Percentiles rank a stretch among this genome's conserved stretches.
Evolutionary conservation across 148 eudicot species (phyloP).

Genomic region (Salicornia ramosissima): DNA sequence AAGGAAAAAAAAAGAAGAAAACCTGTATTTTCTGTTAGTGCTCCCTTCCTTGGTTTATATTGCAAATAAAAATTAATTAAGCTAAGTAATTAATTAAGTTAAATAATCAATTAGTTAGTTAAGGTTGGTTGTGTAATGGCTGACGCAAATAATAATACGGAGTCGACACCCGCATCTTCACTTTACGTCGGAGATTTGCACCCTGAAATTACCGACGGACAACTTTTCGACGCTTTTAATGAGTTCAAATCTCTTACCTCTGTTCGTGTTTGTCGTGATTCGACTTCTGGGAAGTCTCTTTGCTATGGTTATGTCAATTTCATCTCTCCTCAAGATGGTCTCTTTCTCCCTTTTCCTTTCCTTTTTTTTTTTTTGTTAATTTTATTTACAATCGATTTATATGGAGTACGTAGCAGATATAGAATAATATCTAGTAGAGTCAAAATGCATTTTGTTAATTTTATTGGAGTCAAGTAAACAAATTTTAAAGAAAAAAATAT

Average conservation of each 20-base stretch:
- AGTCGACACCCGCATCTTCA: conserved; percentile 23
- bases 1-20: too few species aligned
- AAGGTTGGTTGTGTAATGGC: not conserved
- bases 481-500: too few species aligned
- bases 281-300: conserved; percentile 56
- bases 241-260: conserved; percentile 53
- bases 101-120: too few species aligned
- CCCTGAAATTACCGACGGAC: conserved; percentile 42
- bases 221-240: conserved; percentile 51
- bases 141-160: too few species aligned
- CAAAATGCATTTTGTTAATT: too few species aligned
- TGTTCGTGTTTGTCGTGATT: conserved; percentile 79
- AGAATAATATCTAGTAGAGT: too few species aligned
- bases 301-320: conserved; percentile 79
- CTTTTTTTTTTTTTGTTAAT: not conserved
- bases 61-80: too few species aligned
- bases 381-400: not conserved
- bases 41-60: too few species aligned
- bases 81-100: too few species aligned
- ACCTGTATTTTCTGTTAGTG: too few species aligned
- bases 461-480: too few species aligned
- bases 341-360: not conserved
- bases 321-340: conserved; percentile 60
- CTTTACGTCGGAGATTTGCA: conserved; percentile 78
- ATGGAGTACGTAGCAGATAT: too few species aligned